phyloP scores from a whole-genome alignment of 176 grass and related monocot species.

The Juncus inflexus region DNA sequence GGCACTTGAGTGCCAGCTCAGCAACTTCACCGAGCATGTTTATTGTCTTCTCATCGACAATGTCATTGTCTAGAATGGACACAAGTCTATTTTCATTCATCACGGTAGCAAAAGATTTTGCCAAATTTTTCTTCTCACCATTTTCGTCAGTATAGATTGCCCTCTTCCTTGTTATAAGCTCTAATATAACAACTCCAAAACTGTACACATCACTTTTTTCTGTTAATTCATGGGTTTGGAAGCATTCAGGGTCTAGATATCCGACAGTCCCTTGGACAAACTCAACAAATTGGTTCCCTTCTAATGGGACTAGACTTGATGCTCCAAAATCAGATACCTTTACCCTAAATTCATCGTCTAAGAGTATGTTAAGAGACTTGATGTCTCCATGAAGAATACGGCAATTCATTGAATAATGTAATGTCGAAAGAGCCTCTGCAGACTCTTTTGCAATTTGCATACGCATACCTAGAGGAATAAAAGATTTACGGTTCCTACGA shows the following conservation, averaged over 20 bases:
- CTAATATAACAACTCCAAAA: slow-evolving; percentile 29
- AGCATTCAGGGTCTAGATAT: slow-evolving; percentile 24
- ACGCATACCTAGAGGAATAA: slow-evolving; percentile 11
- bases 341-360: background rate
- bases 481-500: background rate
- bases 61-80: background rate
- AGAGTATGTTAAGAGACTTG: slow-evolving; percentile 33
- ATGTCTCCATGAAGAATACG: slow-evolving; percentile 31
- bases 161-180: slow-evolving; percentile 26
- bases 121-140: slow-evolving; percentile 16
- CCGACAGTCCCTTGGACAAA: background rate
- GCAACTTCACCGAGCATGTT: background rate
- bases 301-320: slow-evolving; percentile 10
- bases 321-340: slow-evolving; percentile 33
- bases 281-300: slow-evolving; percentile 6
- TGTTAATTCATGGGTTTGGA: slow-evolving; percentile 12
- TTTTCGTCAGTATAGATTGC: background rate
- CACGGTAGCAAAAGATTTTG: slow-evolving; percentile 1
- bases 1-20: background rate
- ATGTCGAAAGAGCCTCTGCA: slow-evolving; percentile 25
- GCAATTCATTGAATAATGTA: slow-evolving; percentile 26
- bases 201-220: slow-evolving; percentile 29
- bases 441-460: slow-evolving; percentile 21
- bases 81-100: background rate
- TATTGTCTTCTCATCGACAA: background rate